A percentile compares a stretch with the other conserved stretches of the same genome.
These are phyloP conservation scores for Paramecium biaurelia DNA, from an alignment of 73 alveolate genomes.

Conservation along the genomic window DNA sequence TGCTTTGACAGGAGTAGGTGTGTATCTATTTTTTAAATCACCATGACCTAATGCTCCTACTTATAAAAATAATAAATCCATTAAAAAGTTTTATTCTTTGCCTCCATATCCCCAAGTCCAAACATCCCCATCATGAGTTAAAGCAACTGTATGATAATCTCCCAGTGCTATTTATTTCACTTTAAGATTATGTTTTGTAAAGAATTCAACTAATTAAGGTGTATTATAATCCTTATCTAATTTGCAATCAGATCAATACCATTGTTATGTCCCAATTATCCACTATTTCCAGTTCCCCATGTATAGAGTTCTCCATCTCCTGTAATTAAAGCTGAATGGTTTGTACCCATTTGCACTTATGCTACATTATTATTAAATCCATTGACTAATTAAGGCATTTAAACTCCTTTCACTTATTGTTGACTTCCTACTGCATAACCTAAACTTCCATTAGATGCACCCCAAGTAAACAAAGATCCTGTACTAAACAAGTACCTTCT, in stretches of 20 bases:
- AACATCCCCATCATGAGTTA: conserved; percentile 86
- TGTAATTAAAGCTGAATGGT: conserved; percentile 55
- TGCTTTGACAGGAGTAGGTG: conserved; percentile 63
- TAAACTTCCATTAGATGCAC: background rate
- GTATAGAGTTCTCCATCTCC: conserved; percentile 56
- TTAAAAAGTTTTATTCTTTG: conserved; percentile 58
- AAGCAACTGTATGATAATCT: conserved; percentile 84
- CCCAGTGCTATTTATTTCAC: conserved; percentile 85
- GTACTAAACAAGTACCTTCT: background rate
- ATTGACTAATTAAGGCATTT: conserved; percentile 5
- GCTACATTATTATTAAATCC: conserved; percentile 49
- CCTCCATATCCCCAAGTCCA: conserved; percentile 95
- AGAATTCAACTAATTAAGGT: conserved; percentile 60
- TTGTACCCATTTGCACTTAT: conserved; percentile 48
- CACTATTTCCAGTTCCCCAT: conserved; percentile 38
- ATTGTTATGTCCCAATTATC: conserved; percentile 55
- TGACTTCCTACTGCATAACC: background rate
- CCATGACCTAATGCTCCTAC: conserved; percentile 75
- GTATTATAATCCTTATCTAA: conserved; percentile 45
- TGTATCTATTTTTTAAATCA: conserved; percentile 66
- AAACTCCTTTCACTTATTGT: background rate
- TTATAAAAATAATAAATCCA: conserved; percentile 37
- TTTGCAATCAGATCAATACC: background rate
- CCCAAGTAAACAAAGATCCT: conserved; percentile 42
- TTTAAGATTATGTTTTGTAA: conserved; percentile 47